Evolutionary conservation across 2,329 filamentous ascomycete species (phyloP).

Genomic region (Cylindrodendrum hubeiense): DNA sequence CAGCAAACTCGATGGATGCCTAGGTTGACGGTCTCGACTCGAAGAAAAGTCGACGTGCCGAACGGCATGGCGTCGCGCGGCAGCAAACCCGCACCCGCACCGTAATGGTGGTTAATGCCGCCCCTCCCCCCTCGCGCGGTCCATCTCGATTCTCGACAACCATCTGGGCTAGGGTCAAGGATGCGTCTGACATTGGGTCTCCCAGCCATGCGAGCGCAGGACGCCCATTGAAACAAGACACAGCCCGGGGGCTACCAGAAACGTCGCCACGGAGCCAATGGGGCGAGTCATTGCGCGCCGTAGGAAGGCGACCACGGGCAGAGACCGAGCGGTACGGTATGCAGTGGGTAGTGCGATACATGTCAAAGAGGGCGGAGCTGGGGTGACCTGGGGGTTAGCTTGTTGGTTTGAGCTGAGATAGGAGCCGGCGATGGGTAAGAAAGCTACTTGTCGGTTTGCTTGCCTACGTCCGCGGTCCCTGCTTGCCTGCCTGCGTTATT

Average conservation of each 20-base stretch:
- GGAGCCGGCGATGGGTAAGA: background rate
- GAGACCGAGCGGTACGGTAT: slow-evolving; percentile 16
- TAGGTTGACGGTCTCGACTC: background rate
- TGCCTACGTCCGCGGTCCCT: too few species aligned
- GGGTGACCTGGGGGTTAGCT: background rate
- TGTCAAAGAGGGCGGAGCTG: slow-evolving; percentile 4
- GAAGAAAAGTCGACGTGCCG: background rate
- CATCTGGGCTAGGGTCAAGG: background rate
- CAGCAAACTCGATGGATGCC: background rate
- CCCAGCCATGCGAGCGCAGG: background rate
- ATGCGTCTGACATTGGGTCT: background rate
- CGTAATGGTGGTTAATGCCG: slow-evolving; percentile 19
- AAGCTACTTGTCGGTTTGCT: background rate
- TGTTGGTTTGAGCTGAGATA: slow-evolving; percentile 1
- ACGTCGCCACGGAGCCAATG: slow-evolving; percentile 3
- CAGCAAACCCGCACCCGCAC: background rate
- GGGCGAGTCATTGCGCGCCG: slow-evolving; percentile 3
- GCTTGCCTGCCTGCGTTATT: slow-evolving; percentile 12
- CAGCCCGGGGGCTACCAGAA: background rate
- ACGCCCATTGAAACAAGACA: background rate
- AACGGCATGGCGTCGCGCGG: slow-evolving; percentile 12
- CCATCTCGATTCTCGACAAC: background rate
- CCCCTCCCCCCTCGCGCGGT: slow-evolving; percentile 2
- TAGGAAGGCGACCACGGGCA: slow-evolving; percentile 12
- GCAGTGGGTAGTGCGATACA: background rate